Evolutionary conservation across 306 rosid genomes (phyloP).

Genomic region (Leucaena leucocephala): DNA sequence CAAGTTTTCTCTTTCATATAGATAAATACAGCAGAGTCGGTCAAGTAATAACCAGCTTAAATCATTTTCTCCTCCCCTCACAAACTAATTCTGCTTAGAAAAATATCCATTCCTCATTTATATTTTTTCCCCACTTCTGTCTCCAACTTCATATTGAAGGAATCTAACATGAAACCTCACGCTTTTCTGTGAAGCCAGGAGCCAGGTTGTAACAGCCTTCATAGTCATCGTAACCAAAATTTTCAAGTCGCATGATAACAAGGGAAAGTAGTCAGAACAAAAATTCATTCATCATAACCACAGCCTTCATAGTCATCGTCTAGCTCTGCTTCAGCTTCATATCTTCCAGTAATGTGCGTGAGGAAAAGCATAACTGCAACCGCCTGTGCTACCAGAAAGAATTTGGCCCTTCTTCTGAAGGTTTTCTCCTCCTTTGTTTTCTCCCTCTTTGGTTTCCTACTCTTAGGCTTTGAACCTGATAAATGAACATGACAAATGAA

Average conservation of each 20-base stretch:
- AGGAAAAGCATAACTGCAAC: conserved; percentile 75
- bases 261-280: background rate
- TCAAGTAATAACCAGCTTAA: background rate
- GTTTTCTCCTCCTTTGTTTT: conserved; percentile 78
- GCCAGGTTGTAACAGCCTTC: too few relatives aligned
- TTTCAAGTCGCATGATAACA: conserved; percentile 28
- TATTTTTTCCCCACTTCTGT: background rate
- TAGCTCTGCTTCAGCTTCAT: conserved; percentile 62
- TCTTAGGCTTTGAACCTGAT: conserved; percentile 74
- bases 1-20: background rate
- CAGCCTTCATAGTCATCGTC: conserved; percentile 62
- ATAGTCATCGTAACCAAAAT: too few relatives aligned
- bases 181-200: too few relatives aligned
- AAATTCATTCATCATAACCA: conserved; percentile 46
- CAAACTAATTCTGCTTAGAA: background rate
- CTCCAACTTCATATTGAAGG: background rate
- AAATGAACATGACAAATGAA: conserved; percentile 8
- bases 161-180: conserved; percentile 18
- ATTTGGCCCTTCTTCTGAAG: conserved; percentile 69
- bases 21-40: background rate
- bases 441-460: conserved; percentile 71
- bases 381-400: conserved; percentile 75
- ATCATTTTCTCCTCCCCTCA: background rate
- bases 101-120: background rate
- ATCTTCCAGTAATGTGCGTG: conserved; percentile 61